phyloP scores from a whole-genome alignment of 2,329 filamentous ascomycete genomes.

The Arthroderma uncinatum region DNA sequence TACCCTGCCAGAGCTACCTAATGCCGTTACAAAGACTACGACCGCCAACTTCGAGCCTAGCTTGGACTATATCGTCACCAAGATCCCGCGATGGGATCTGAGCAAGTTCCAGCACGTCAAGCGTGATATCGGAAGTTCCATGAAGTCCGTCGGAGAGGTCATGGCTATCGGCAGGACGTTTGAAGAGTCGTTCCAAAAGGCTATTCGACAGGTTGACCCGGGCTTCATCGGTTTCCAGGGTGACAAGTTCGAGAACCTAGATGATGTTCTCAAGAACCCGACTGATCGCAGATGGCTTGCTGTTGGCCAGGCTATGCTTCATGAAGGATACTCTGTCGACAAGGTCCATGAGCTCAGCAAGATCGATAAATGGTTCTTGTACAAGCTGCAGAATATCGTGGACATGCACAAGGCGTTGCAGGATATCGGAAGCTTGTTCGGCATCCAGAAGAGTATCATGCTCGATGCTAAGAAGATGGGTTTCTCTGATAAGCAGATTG shows the following conservation, averaged over 20 bases:
- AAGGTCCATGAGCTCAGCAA: conserved; percentile 86
- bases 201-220: conserved; percentile 92
- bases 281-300: conserved; percentile 96
- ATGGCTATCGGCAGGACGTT: conserved; percentile 99
- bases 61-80: conserved; percentile 94
- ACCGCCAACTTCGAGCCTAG: conserved; percentile 98
- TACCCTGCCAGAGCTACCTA: conserved; percentile 87
- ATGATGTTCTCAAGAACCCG: conserved; percentile 80
- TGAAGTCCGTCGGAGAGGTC: conserved; percentile 98
- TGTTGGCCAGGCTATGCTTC: conserved; percentile 93
- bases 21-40: conserved; percentile 96
- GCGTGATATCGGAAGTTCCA: conserved; percentile 90
- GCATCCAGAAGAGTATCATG: conserved; percentile 78
- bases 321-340: conserved; percentile 91
- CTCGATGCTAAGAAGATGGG: conserved; percentile 92
- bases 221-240: conserved; percentile 87
- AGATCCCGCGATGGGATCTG: conserved; percentile 97
- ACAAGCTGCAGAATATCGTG: conserved; percentile 97
- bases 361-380: conserved; percentile 98
- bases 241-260: conserved; percentile 85
- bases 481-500: conserved; percentile 95
- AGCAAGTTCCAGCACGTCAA: conserved; percentile 99
- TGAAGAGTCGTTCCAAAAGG: conserved; percentile 98
- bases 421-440: conserved; percentile 68
- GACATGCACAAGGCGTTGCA: conserved; percentile 79